Conservation (phyloP, 2,329 filamentous ascomycete genomes). For the Epichloe sp. region DNA sequence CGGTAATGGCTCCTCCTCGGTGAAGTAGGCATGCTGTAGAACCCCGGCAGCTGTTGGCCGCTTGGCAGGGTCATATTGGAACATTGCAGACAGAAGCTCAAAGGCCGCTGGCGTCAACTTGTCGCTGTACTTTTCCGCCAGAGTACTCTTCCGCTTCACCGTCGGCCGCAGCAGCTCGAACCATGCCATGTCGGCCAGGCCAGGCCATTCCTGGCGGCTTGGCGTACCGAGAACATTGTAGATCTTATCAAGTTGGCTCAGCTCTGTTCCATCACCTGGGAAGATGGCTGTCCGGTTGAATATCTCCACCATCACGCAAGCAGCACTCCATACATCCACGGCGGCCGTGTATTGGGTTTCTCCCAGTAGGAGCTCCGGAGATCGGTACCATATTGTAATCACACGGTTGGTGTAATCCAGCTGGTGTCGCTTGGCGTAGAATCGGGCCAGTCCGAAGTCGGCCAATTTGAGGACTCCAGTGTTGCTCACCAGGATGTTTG, state of each 20-base stretch:
- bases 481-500: slow-evolving; percentile 89
- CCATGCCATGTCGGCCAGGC: slow-evolving; percentile 89
- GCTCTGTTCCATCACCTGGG: slow-evolving; percentile 87
- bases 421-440: slow-evolving; percentile 85
- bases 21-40: slow-evolving; percentile 80
- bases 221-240: slow-evolving; percentile 86
- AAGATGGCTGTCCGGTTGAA: slow-evolving; percentile 92
- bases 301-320: slow-evolving; percentile 92
- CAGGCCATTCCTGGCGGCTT: slow-evolving; percentile 73
- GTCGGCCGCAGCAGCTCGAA: slow-evolving; percentile 80
- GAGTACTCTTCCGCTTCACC: slow-evolving; percentile 58
- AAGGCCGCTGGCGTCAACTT: slow-evolving; percentile 68
- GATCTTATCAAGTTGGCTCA: slow-evolving; percentile 94
- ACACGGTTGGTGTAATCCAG: slow-evolving; percentile 97
- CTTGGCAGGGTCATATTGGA: slow-evolving; percentile 74
- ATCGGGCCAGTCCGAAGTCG: slow-evolving; percentile 90
- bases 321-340: slow-evolving; percentile 93
- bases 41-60: slow-evolving; percentile 76
- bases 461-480: slow-evolving; percentile 82
- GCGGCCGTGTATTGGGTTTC: slow-evolving; percentile 84
- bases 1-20: slow-evolving; percentile 61
- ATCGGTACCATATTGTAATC: slow-evolving; percentile 96
- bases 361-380: slow-evolving; percentile 78
- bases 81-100: slow-evolving; percentile 71
- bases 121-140: slow-evolving; percentile 72